A percentile compares a stretch with the other conserved stretches of the same genome.
These are phyloP conservation scores for Pythium vanterpoolii DNA, from an alignment of 352 stramenopile genomes.

Conservation along the genomic window DNA sequence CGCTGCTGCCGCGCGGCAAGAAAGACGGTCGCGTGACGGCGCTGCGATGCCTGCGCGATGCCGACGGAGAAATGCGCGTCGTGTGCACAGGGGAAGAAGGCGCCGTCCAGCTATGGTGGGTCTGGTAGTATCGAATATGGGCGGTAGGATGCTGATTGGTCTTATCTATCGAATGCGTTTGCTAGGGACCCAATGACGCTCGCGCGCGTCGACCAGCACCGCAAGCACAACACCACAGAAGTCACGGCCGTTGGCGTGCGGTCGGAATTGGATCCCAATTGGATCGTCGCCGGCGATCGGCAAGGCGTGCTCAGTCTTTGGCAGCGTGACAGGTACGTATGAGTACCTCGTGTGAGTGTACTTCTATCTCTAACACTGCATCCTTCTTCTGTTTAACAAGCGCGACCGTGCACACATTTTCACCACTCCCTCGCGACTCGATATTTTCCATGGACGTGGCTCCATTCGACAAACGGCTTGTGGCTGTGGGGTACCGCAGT, in stretches of 20 bases:
- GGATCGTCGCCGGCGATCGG: constrained; percentile 60
- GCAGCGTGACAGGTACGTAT: constrained; percentile 53
- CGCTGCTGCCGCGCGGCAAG: constrained; percentile 48
- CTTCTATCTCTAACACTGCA: neutral
- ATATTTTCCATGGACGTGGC: constrained; percentile 56
- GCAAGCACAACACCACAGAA: constrained; percentile 57
- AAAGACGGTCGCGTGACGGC: constrained; percentile 61
- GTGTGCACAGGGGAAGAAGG: constrained; percentile 67
- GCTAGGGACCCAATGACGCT: constrained; percentile 47
- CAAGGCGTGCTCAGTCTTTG: constrained; percentile 56
- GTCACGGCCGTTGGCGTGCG: constrained; percentile 45
- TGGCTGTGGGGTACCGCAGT: constrained; percentile 72
- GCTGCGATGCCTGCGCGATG: constrained; percentile 43
- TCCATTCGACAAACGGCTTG: constrained; percentile 42
- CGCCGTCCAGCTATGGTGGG: constrained; percentile 69
- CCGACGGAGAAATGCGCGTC: constrained; percentile 31
- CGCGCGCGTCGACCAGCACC: constrained; percentile 56
- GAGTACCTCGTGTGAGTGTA: neutral
- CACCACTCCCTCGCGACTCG: constrained; percentile 45
- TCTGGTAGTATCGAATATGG: neutral
- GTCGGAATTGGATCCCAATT: constrained; percentile 28
- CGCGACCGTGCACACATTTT: constrained; percentile 37
- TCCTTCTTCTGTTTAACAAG: constrained; percentile 19
- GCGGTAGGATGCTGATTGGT: neutral
- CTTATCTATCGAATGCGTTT: neutral